Evolutionary conservation across 805 yeast genomes (phyloP).

Genomic region (Clavispora vitiphila): DNA sequence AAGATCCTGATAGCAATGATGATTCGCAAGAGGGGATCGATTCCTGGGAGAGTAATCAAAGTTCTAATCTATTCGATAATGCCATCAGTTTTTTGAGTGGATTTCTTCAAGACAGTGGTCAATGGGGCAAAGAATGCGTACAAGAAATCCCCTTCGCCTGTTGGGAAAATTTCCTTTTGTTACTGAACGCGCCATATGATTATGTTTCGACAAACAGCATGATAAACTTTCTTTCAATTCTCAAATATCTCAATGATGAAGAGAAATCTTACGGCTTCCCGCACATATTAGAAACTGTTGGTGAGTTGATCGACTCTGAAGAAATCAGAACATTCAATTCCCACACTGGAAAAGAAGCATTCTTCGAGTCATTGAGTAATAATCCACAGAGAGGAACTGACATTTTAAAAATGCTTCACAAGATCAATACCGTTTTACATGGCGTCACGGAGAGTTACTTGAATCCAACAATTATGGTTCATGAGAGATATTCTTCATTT

Average conservation of each 20-base stretch:
- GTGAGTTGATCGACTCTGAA: slow-evolving; percentile 23
- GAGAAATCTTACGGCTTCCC: slow-evolving; percentile 44
- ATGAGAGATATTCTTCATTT: slow-evolving; percentile 39
- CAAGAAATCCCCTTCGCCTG: slow-evolving; percentile 35
- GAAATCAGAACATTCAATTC: slow-evolving; percentile 26
- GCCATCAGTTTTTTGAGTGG: slow-evolving; percentile 47
- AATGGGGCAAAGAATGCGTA: slow-evolving; percentile 39
- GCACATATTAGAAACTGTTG: slow-evolving; percentile 30
- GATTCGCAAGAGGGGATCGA: slow-evolving; percentile 36
- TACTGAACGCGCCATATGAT: slow-evolving; percentile 58
- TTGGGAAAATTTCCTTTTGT: slow-evolving; percentile 45
- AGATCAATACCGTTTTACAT: slow-evolving; percentile 42
- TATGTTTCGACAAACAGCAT: slow-evolving; percentile 51
- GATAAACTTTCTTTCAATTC: slow-evolving; percentile 47
- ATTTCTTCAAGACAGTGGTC: slow-evolving; percentile 47
- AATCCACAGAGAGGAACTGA: slow-evolving; percentile 7
- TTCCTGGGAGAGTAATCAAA: slow-evolving; percentile 50
- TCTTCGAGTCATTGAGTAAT: slow-evolving; percentile 29
- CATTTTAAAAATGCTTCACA: slow-evolving; percentile 30
- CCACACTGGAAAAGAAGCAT: slow-evolving; percentile 26
- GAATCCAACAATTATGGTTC: slow-evolving; percentile 47
- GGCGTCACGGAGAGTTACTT: slow-evolving; percentile 54
- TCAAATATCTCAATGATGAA: slow-evolving; percentile 54
- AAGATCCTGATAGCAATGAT: slow-evolving; percentile 37
- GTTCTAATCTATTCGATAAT: slow-evolving; percentile 46